Percentiles rank a stretch among this genome's conserved stretches.
Evolutionary conservation across 768 basidiomycete species (phyloP).

Genomic region (Boletus rufocinnamomeus): DNA sequence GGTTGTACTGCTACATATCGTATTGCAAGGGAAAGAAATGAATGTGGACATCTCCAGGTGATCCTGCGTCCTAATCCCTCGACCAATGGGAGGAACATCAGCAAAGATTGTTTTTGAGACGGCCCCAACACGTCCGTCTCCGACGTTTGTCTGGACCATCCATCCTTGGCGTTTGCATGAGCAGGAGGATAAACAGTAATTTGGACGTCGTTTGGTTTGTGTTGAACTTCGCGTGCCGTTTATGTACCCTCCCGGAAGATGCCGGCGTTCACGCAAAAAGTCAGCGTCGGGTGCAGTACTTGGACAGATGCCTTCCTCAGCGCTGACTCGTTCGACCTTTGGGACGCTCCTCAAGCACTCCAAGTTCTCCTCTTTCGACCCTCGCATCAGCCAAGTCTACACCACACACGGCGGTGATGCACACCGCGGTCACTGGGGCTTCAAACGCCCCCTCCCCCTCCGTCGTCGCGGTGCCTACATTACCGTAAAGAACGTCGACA

Average conservation of each 20-base stretch:
- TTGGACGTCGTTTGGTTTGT: slow-evolving; percentile 64
- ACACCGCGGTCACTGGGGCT: slow-evolving; percentile 79
- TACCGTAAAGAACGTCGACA: slow-evolving; percentile 67
- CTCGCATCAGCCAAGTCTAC: slow-evolving; percentile 76
- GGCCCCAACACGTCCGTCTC: slow-evolving; percentile 47
- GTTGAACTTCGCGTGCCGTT: slow-evolving; percentile 12
- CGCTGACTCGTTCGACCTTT: slow-evolving; percentile 63
- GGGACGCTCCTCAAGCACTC: slow-evolving; percentile 77
- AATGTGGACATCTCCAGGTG: slow-evolving; percentile 79
- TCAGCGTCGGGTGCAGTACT: background rate
- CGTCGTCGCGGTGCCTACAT: slow-evolving; percentile 65
- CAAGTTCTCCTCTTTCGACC: slow-evolving; percentile 80
- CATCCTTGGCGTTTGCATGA: slow-evolving; percentile 49
- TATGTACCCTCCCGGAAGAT: slow-evolving; percentile 36
- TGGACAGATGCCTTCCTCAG: slow-evolving; percentile 21
- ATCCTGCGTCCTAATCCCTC: slow-evolving; percentile 91
- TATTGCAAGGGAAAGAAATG: slow-evolving; percentile 1
- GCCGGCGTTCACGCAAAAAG: slow-evolving; percentile 19
- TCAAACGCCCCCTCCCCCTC: slow-evolving; percentile 78
- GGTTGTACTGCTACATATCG: slow-evolving; percentile 8
- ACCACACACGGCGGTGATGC: slow-evolving; percentile 67
- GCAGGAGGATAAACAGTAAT: slow-evolving; percentile 73
- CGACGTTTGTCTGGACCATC: slow-evolving; percentile 92
- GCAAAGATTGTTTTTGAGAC: slow-evolving; percentile 93
- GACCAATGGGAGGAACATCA: slow-evolving; percentile 86